A percentile compares a stretch with the other conserved stretches of the same genome.
These are phyloP conservation scores for Zygoascus flipseniorum DNA, from an alignment of 805 yeast species.

Conservation along the genomic window DNA sequence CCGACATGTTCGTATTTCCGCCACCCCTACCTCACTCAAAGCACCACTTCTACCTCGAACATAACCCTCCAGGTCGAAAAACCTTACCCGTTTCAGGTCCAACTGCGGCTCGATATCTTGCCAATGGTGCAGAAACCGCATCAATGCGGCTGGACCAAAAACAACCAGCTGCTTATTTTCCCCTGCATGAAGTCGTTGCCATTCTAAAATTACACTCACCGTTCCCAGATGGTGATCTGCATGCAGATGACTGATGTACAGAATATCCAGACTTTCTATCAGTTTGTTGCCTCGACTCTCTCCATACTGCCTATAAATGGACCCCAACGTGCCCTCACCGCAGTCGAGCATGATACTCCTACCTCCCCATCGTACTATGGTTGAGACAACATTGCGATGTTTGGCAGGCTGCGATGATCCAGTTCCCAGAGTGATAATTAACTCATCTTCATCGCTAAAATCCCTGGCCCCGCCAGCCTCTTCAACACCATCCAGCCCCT, in stretches of 20 bases:
- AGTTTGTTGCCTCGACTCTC: constrained; percentile 35
- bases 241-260: constrained; percentile 83
- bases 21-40: constrained; percentile 1
- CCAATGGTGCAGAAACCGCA: constrained; percentile 65
- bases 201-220: constrained; percentile 55
- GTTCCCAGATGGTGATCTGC: constrained; percentile 96
- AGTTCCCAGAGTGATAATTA: constrained; percentile 76
- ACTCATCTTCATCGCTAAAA: constrained; percentile 20
- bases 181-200: constrained; percentile 34
- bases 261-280: constrained; percentile 51
- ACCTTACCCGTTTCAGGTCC: constrained; percentile 37
- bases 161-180: constrained; percentile 37
- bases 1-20: constrained; percentile 46
- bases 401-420: constrained; percentile 87
- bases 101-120: constrained; percentile 35
- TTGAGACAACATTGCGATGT: constrained; percentile 77
- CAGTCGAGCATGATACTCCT: constrained; percentile 58
- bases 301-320: constrained; percentile 55
- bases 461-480: neutral
- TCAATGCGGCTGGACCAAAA: constrained; percentile 68
- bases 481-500: neutral
- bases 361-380: constrained; percentile 56
- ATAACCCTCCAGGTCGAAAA: constrained; percentile 56
- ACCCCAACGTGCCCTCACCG: constrained; percentile 88
- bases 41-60: constrained; percentile 15